Conservation (phyloP, 192 early-diverging fungal genomes). For the Coemansia furcata region DNA sequence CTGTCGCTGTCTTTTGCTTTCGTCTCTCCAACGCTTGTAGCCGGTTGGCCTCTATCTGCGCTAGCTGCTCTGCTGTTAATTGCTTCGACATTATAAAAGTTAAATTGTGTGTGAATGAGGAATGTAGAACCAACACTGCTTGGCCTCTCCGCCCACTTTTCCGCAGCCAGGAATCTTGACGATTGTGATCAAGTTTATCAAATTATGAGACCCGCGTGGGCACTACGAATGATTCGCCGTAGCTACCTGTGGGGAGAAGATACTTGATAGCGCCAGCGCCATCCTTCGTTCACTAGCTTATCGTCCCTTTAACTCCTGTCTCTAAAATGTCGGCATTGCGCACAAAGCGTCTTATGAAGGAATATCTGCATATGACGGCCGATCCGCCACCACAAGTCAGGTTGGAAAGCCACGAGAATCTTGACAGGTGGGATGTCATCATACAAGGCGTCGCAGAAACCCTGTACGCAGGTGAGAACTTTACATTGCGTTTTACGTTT, state of each 20-base stretch:
- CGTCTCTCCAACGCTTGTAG: slow-evolving; percentile 46
- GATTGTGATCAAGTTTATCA: neutral
- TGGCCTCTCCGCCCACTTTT: neutral
- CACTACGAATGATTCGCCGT: neutral
- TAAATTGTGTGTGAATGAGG: neutral
- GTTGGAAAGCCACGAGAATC: slow-evolving; percentile 9
- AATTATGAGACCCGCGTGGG: neutral
- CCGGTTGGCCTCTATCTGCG: slow-evolving; percentile 52
- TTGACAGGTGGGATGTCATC: slow-evolving; percentile 59
- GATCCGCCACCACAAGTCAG: slow-evolving; percentile 15
- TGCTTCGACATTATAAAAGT: slow-evolving; percentile 14
- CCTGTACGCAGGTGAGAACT: slow-evolving; percentile 60
- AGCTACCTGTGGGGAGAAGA: neutral
- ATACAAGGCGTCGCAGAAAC: slow-evolving; percentile 68
- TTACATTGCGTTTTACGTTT: slow-evolving; percentile 65
- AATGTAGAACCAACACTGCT: no score
- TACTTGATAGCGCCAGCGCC: neutral
- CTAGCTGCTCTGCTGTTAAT: slow-evolving; percentile 50
- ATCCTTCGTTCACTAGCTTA: neutral
- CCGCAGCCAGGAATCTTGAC: neutral
- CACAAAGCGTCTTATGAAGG: slow-evolving; percentile 35
- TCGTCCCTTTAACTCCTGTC: neutral
- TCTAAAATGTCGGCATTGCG: neutral
- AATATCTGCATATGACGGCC: slow-evolving; percentile 19
- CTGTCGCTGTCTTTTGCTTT: slow-evolving; percentile 3